These are phyloP conservation scores for Colletotrichum camelliae DNA, from an alignment of 2,329 filamentous ascomycete species.

Conservation along the genomic window DNA sequence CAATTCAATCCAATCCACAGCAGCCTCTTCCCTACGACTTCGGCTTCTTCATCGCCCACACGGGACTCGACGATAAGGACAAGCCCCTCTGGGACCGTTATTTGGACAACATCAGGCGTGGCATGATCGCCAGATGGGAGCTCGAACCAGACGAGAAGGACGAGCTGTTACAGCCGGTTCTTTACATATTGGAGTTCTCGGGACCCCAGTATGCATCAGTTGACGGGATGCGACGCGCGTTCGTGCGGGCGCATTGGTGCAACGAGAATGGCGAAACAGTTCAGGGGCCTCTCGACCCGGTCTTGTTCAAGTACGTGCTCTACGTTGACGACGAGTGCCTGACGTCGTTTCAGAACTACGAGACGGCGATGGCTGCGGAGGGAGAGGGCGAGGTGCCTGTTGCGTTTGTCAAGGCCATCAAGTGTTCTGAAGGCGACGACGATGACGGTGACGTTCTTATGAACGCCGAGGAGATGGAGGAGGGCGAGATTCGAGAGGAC, in stretches of 20 bases:
- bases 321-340: background rate
- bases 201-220: background rate
- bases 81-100: background rate
- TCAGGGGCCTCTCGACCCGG: background rate
- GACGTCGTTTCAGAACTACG: background rate
- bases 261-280: background rate
- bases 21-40: background rate
- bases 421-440: background rate
- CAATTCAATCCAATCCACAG: background rate
- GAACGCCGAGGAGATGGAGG: accelerated
- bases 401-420: background rate
- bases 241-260: background rate
- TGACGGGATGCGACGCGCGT: background rate
- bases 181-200: background rate
- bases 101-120: background rate
- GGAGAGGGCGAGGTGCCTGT: background rate
- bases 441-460: background rate
- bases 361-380: background rate
- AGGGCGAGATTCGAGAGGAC: background rate
- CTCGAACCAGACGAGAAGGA: background rate
- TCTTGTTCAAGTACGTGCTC: background rate
- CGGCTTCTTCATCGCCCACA: background rate
- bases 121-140: background rate
- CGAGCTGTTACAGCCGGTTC: background rate
- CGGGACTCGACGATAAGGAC: background rate